Percentiles rank a stretch among this genome's conserved stretches.
Evolutionary conservation across 148 eudicot genomes (phyloP).

Genomic region (Silene latifolia): DNA sequence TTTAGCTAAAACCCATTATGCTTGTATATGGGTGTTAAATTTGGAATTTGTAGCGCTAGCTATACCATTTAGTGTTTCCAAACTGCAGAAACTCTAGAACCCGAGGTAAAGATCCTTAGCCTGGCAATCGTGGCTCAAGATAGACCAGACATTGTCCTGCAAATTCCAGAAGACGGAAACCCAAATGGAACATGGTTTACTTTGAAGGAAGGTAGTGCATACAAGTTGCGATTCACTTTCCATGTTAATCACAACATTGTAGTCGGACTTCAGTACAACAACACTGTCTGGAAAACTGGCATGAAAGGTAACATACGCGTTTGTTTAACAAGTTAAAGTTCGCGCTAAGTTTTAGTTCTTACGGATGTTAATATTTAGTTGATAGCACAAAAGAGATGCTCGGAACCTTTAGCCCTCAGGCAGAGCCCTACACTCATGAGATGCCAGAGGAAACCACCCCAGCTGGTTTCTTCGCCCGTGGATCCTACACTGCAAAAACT

Average conservation of each 20-base stretch:
- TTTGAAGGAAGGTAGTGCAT: slow-evolving; percentile 60
- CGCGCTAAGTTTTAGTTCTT: background rate
- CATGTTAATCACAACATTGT: slow-evolving; percentile 60
- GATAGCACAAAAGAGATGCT: slow-evolving; percentile 60
- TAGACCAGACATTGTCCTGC: slow-evolving; percentile 54
- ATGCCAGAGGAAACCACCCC: slow-evolving; percentile 68
- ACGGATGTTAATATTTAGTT: slow-evolving; percentile 30
- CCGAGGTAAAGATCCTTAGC: slow-evolving; percentile 65
- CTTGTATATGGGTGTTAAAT: too few species aligned
- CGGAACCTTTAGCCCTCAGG: slow-evolving; percentile 70
- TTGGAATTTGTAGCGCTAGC: too few species aligned
- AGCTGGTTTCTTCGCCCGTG: slow-evolving; percentile 57
- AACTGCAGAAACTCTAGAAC: slow-evolving; percentile 51
- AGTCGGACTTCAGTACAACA: slow-evolving; percentile 57
- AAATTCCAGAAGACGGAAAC: slow-evolving; percentile 60
- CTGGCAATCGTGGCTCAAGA: slow-evolving; percentile 52
- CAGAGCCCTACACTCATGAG: slow-evolving; percentile 54
- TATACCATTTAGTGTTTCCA: too few species aligned
- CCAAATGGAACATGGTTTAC: slow-evolving; percentile 64
- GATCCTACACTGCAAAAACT: slow-evolving; percentile 52
- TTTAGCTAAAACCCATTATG: too few species aligned
- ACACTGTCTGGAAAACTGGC: slow-evolving; percentile 68
- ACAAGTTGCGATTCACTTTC: slow-evolving; percentile 56
- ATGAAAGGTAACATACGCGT: slow-evolving; percentile 41
- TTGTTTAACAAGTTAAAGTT: background rate